Conservation (phyloP, 345 rosid genomes). For the Anastatica hierochuntica region DNA sequence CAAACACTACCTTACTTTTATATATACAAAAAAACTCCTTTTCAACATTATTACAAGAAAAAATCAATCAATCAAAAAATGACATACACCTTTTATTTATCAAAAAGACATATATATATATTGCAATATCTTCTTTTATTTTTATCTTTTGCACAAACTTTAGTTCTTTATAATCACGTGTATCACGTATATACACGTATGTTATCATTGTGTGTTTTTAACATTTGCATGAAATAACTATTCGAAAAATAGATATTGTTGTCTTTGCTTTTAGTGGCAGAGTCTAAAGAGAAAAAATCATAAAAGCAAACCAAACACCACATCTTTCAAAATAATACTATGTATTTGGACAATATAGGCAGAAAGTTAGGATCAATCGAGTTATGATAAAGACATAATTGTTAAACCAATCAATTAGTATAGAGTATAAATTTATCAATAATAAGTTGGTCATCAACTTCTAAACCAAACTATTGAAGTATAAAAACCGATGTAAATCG, state of each 20-base stretch:
- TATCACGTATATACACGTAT: too few species aligned
- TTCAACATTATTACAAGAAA: background rate
- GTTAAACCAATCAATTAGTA: too few species aligned
- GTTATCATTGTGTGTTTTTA: too few species aligned
- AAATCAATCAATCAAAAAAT: background rate
- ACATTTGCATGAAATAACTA: too few species aligned
- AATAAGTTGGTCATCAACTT: too few species aligned
- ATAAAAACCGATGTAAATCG: too few species aligned
- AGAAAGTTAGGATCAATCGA: background rate
- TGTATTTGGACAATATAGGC: slow-evolving; percentile 9
- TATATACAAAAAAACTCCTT: background rate
- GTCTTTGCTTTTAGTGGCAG: slow-evolving; percentile 16
- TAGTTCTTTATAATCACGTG: slow-evolving; percentile 1
- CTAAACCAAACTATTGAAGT: too few species aligned
- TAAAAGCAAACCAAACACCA: background rate
- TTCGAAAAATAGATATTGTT: background rate
- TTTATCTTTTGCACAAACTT: background rate
- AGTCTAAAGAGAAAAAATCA: background rate
- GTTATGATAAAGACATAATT: too few species aligned
- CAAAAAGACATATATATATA: background rate
- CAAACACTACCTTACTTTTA: background rate
- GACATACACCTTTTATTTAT: too few species aligned
- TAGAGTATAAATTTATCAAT: too few species aligned
- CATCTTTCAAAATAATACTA: background rate
- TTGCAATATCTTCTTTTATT: background rate